These are phyloP conservation scores for Pelargonium australe DNA, from an alignment of 441 rosid genomes.

Conservation along the genomic window DNA sequence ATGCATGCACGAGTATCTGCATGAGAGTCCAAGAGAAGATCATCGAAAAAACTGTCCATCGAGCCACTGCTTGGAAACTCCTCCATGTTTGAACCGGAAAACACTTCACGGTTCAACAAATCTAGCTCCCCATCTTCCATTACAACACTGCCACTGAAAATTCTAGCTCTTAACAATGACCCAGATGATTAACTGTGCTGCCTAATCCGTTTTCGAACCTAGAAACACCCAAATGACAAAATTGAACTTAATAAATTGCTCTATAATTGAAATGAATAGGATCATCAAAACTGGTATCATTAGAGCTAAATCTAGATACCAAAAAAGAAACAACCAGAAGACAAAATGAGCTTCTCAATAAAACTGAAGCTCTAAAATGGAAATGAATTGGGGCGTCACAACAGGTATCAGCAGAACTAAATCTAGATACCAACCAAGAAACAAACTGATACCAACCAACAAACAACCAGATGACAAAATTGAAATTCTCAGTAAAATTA, in stretches of 20 bases:
- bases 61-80: conserved; percentile 54
- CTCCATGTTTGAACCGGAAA: conserved; percentile 50
- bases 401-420: too few species aligned
- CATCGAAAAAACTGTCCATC: conserved; percentile 75
- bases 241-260: background rate
- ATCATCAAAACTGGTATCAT: too few species aligned
- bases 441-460: too few species aligned
- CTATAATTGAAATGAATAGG: too few species aligned
- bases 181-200: background rate
- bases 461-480: background rate
- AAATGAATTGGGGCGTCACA: too few species aligned
- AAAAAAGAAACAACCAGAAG: background rate
- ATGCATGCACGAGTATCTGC: conserved; percentile 73
- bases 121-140: conserved; percentile 98
- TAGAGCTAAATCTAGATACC: too few species aligned
- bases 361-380: too few species aligned
- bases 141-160: background rate
- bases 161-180: conserved; percentile 9
- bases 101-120: conserved; percentile 65
- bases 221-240: background rate
- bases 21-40: conserved; percentile 31
- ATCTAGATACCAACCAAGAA: too few species aligned
- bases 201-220: background rate
- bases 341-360: background rate
- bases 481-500: background rate